Evolutionary conservation across 2,329 filamentous ascomycete species (phyloP), one percentile per base, ranked within the genome.

Genomic region (Aspergillus brunneoviolaceus): DNA sequence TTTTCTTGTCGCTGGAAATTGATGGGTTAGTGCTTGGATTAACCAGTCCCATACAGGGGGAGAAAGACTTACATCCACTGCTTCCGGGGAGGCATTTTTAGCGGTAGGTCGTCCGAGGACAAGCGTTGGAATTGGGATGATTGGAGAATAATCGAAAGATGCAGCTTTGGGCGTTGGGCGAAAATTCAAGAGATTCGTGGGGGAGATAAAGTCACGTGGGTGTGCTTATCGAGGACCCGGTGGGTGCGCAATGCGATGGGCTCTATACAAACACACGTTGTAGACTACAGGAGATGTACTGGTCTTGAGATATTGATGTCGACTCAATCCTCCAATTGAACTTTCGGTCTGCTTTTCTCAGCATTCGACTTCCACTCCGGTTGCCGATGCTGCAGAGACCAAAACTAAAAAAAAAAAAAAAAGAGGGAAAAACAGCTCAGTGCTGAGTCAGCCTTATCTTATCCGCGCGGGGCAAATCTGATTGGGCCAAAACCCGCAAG

Each of bases 1-100:
- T 89, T 79, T 96, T 96, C 82, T 96, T 97, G 82, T 97, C 85
- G 68, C 86, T 88, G 72, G 69, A 75, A 58, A 75, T 70, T 68
- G 60, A 66, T 65, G 52, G 60, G 51, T 49, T 52, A 57, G 39
- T 52, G 25, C 25, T 56, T 35, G 39, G 33, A 25, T 47, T 39
- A 19, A 14, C 19, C 47, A 3, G 12, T 39, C 2, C 27, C 27
- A 23, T 19, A 16, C 23, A 21, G 19, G 2, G 27, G 35, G 47
- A 10, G 35, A 19, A 25, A 42, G 29, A 77, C 84, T 67, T 80
- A 89, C 87, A 90, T 91, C 85, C 89, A 91, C 81, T 88, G 87
- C 77, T 86, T 87, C 69, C 85, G 86, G 67, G 82, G 84, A 70
- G 89, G 84, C 90, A 94, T 94, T 51, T 82, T 89, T 80, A 51